Percentiles rank a stretch among this genome's conserved stretches.
These are phyloP conservation scores for Candida xiaguanensis DNA, from an alignment of 805 yeast genomes.

Conservation along the genomic window DNA sequence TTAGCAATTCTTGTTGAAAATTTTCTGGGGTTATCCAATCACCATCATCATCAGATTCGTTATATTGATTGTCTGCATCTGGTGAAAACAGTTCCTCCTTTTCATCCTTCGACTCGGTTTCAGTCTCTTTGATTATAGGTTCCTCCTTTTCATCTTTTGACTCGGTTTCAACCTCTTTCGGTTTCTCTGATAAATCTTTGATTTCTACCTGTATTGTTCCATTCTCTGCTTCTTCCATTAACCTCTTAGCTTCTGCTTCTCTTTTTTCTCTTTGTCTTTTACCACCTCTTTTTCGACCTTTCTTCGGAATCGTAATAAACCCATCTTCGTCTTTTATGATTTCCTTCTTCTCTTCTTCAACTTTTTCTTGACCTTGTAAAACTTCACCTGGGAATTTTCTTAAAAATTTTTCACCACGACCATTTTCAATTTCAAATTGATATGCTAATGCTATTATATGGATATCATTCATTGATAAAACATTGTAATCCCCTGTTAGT, in stretches of 20 bases:
- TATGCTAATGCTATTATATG: constrained; percentile 89
- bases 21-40: constrained; percentile 94
- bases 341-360: constrained; percentile 12
- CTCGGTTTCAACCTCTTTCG: constrained; percentile 10
- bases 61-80: constrained; percentile 19
- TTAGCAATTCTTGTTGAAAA: constrained; percentile 61
- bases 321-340: constrained; percentile 4
- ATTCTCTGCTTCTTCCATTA: constrained; percentile 12
- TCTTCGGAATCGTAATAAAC: constrained; percentile 12
- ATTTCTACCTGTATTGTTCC: neutral
- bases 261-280: constrained; percentile 60
- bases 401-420: constrained; percentile 61
- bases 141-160: constrained; percentile 12
- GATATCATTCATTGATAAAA: constrained; percentile 84
- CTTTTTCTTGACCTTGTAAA: constrained; percentile 11
- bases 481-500: constrained; percentile 87
- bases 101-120: constrained; percentile 8
- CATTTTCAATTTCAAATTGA: constrained; percentile 75
- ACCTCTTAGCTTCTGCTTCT: constrained; percentile 34
- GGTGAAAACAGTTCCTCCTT: constrained; percentile 9
- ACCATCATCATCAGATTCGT: constrained; percentile 78
- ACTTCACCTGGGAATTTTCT: constrained; percentile 71
- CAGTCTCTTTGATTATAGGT: neutral
- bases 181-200: too few species aligned
- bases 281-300: constrained; percentile 58